Evolutionary conservation across 257 asterid species (phyloP).

Genomic region (Pogostemon cablin): DNA sequence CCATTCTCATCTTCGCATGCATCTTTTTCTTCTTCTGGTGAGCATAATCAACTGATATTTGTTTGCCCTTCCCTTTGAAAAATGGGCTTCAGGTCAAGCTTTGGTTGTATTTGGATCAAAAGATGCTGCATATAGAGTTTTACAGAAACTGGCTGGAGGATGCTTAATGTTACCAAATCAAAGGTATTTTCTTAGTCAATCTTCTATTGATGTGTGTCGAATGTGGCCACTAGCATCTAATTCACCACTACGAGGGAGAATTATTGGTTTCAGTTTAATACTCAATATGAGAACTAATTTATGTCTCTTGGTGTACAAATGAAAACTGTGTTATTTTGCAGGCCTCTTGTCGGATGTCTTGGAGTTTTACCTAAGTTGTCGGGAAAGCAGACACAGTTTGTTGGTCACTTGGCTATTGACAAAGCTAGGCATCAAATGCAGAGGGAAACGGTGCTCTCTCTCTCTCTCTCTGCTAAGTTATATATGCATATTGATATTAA

Average conservation of each 20-base stretch:
- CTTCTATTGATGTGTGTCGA: slow-evolving; percentile 2
- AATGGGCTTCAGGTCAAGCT: slow-evolving; percentile 73
- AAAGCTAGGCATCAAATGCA: slow-evolving; percentile 54
- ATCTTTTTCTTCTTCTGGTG: not conserved
- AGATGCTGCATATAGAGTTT: slow-evolving; percentile 57
- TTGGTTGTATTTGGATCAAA: slow-evolving; percentile 58
- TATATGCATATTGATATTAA: not conserved
- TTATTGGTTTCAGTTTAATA: not conserved
- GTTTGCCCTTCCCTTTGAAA: slow-evolving; percentile 21
- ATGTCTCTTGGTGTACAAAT: slow-evolving; percentile 13
- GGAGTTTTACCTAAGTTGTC: slow-evolving; percentile 45
- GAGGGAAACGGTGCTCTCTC: slow-evolving; percentile 56
- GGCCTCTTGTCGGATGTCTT: slow-evolving; percentile 65
- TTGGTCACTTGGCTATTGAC: slow-evolving; percentile 68
- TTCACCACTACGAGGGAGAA: not conserved
- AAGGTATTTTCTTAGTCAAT: slow-evolving; percentile 51
- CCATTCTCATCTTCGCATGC: not conserved
- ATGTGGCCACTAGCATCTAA: slow-evolving; percentile 2
- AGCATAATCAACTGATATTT: slow-evolving; percentile 15
- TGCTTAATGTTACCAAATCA: slow-evolving; percentile 72
- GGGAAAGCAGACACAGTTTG: slow-evolving; percentile 44
- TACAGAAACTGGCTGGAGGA: slow-evolving; percentile 48
- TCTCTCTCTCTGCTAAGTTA: slow-evolving; percentile 24
- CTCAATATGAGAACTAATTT: slow-evolving; percentile 4
- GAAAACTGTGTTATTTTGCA: slow-evolving; percentile 40